A percentile compares a stretch with the other conserved stretches of the same genome.
phyloP scores from a whole-genome alignment of 176 grass and related monocot species.

The Metroxylon sagu region DNA sequence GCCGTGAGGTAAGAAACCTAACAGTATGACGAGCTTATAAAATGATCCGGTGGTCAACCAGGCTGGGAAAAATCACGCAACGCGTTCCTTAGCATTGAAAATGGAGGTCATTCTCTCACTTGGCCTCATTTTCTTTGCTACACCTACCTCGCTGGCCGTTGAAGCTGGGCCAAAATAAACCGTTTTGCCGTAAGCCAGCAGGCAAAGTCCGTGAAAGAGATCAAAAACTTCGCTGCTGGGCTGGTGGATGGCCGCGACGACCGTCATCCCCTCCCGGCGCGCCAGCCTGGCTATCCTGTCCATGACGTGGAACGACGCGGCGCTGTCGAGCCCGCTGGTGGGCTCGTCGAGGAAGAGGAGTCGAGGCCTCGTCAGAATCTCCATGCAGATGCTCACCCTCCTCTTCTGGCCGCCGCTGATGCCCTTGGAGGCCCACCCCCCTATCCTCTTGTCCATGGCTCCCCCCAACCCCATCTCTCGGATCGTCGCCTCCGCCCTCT shows the following conservation, averaged over 20 bases:
- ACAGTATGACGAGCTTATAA: too few species aligned
- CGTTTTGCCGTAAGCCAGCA: constrained; percentile 38
- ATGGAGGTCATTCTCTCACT: too few species aligned
- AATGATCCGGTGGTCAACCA: too few species aligned
- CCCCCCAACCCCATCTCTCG: constrained; percentile 40
- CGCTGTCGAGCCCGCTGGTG: constrained; percentile 49
- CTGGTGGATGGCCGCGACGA: constrained; percentile 50
- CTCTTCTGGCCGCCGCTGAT: constrained; percentile 56
- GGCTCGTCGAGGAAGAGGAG: constrained; percentile 55
- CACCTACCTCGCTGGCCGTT: constrained; percentile 16
- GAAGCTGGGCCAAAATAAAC: constrained; percentile 42
- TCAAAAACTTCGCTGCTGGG: constrained; percentile 52
- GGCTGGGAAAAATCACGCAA: too few species aligned
- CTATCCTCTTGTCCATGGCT: constrained; percentile 30
- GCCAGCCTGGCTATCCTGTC: constrained; percentile 28
- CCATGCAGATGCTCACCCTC: constrained; percentile 51
- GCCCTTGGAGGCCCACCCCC: constrained; percentile 35
- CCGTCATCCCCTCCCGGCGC: constrained; percentile 28
- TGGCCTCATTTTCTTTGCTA: too few species aligned
- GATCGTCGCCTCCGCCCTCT: constrained; percentile 33
- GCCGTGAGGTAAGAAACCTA: too few species aligned
- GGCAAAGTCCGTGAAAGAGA: constrained; percentile 46
- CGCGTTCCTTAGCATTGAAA: too few species aligned
- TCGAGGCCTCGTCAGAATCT: constrained; percentile 38
- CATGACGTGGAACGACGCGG: constrained; percentile 44